phyloP scores from a whole-genome alignment of 495 filamentous ascomycete species.

The Podospora fimiseda region DNA sequence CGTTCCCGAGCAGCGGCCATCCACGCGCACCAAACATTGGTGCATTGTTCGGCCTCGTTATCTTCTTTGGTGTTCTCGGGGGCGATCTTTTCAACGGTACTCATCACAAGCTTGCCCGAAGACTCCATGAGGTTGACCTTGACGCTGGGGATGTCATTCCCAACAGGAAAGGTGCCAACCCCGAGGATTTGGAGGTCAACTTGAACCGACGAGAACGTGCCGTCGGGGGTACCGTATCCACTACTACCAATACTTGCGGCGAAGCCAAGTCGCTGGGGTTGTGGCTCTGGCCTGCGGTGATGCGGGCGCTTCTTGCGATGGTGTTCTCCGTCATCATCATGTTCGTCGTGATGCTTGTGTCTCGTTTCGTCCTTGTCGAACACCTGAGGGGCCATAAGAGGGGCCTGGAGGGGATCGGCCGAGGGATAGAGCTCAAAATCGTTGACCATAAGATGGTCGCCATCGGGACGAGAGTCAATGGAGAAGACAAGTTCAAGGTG shows the following conservation, averaged over 20 bases:
- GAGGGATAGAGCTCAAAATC: slow-evolving; percentile 40
- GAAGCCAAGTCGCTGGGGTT: slow-evolving; percentile 33
- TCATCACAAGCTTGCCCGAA: slow-evolving; percentile 39
- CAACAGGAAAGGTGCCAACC: slow-evolving; percentile 39
- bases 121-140: slow-evolving; percentile 39
- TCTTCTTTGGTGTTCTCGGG: slow-evolving; percentile 22
- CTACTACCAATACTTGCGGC: no score
- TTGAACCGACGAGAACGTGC: no score
- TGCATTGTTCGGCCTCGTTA: slow-evolving; percentile 31
- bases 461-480: slow-evolving; percentile 25
- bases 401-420: slow-evolving; percentile 22
- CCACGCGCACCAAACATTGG: slow-evolving; percentile 41
- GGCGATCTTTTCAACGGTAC: no score
- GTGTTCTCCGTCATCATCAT: slow-evolving; percentile 12
- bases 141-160: slow-evolving; percentile 41
- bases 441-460: slow-evolving; percentile 38
- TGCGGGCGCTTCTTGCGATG: slow-evolving; percentile 13
- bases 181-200: slow-evolving; percentile 46
- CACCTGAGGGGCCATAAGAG: slow-evolving; percentile 26
- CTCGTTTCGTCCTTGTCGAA: slow-evolving; percentile 8
- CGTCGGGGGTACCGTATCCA: no score
- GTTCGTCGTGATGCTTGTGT: slow-evolving; percentile 8
- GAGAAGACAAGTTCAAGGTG: slow-evolving; percentile 37
- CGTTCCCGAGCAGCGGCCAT: slow-evolving; percentile 35
- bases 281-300: slow-evolving; percentile 6